Conservation (phyloP, 257 asterid species). For the Echium plantagineum region DNA sequence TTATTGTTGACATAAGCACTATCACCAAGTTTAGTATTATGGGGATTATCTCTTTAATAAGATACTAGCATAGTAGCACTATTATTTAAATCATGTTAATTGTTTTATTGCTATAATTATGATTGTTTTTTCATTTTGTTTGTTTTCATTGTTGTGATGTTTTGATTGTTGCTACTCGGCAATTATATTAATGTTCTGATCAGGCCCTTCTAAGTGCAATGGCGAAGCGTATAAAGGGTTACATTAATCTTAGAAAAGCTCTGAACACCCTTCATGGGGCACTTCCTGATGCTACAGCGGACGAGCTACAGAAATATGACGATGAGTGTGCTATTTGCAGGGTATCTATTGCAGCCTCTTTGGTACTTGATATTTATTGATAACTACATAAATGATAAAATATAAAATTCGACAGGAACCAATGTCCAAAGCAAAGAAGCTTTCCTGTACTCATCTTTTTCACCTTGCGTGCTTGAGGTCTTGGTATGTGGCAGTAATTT, state of each 20-base stretch:
- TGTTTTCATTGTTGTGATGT: conserved; percentile 7
- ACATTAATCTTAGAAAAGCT: conserved; percentile 65
- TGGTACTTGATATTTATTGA: not conserved
- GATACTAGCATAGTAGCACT: no score
- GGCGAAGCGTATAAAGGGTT: conserved; percentile 65
- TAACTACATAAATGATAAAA: not conserved
- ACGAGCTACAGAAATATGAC: conserved; percentile 72
- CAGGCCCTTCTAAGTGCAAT: conserved; percentile 86
- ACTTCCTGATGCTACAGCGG: conserved; percentile 82
- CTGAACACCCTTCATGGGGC: conserved; percentile 88
- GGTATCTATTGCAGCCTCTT: conserved; percentile 31
- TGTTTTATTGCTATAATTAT: no score
- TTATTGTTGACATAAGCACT: not conserved
- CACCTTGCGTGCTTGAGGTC: conserved; percentile 94
- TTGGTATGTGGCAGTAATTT: conserved; percentile 37
- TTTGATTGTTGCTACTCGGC: not conserved
- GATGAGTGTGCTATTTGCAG: conserved; percentile 97
- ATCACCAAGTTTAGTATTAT: not conserved
- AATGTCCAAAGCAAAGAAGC: conserved; percentile 93
- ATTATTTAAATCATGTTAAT: no score
- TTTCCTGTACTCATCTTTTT: conserved; percentile 82
- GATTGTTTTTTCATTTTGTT: conserved; percentile 8
- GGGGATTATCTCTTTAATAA: not conserved
- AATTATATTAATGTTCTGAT: conserved; percentile 7
- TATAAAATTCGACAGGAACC: conserved; percentile 49